Percentiles rank a stretch among this genome's conserved stretches.
These are phyloP conservation scores for Solanum arcanum DNA, from an alignment of 257 asterid genomes.

Conservation along the genomic window DNA sequence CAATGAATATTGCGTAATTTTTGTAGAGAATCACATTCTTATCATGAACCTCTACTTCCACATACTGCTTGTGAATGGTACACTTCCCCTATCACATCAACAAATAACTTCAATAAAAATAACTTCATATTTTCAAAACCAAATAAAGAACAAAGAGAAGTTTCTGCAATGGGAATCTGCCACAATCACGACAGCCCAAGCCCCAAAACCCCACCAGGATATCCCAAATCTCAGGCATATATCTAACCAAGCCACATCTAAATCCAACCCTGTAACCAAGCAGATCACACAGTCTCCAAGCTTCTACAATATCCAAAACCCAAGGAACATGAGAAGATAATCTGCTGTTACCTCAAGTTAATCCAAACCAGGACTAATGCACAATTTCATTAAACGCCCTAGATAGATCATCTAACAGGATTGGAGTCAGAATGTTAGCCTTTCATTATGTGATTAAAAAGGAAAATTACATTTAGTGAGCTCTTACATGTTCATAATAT, in stretches of 20 bases:
- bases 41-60: not conserved
- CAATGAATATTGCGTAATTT: not conserved
- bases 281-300: not conserved
- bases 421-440: not conserved
- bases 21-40: not conserved
- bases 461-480: not conserved
- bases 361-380: not conserved
- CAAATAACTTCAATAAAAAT: not conserved
- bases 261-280: not conserved
- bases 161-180: not conserved
- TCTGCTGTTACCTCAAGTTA: not conserved
- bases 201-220: not conserved
- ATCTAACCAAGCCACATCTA: not conserved
- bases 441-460: not conserved
- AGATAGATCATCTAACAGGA: not conserved
- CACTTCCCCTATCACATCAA: not conserved
- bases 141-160: not conserved
- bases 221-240: not conserved
- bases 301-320: not conserved
- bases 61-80: not conserved
- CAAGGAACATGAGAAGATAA: not conserved
- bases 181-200: not conserved
- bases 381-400: not conserved
- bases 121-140: not conserved
- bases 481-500: conserved; percentile 76